Percentiles rank a stretch among this genome's conserved stretches.
Conservation (phyloP, 805 yeast species). For the Limtongia smithiae region DNA sequence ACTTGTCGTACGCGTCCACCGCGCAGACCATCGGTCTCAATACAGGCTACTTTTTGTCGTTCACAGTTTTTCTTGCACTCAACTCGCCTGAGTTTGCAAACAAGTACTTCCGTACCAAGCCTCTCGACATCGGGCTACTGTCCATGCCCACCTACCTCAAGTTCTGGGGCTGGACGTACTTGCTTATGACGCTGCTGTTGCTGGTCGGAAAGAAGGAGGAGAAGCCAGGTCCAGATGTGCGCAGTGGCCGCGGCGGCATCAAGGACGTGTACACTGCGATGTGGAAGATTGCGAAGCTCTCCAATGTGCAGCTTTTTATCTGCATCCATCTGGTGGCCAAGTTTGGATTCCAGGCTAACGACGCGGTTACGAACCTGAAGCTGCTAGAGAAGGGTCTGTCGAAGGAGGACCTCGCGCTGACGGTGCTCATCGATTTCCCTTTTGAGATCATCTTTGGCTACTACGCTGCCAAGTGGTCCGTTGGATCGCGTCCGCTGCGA, state of each 20-base stretch:
- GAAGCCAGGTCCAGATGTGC: slow-evolving; percentile 44
- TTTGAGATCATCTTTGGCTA: slow-evolving; percentile 93
- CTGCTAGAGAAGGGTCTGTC: slow-evolving; percentile 86
- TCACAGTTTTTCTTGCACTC: slow-evolving; percentile 85
- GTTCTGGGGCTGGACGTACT: slow-evolving; percentile 72
- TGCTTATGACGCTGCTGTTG: slow-evolving; percentile 62
- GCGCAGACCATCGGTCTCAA: slow-evolving; percentile 96
- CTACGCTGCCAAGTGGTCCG: slow-evolving; percentile 92
- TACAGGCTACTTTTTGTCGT: slow-evolving; percentile 85
- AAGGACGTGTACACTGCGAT: slow-evolving; percentile 37
- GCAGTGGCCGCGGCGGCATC: slow-evolving; percentile 34
- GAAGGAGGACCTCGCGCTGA: slow-evolving; percentile 88
- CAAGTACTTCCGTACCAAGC: slow-evolving; percentile 64
- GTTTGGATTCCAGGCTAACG: slow-evolving; percentile 92
- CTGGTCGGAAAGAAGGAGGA: slow-evolving; percentile 66
- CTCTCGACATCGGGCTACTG: slow-evolving; percentile 62
- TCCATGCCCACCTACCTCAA: slow-evolving; percentile 70
- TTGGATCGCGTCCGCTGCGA: slow-evolving; percentile 59
- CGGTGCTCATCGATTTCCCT: slow-evolving; percentile 92
- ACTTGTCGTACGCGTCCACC: slow-evolving; percentile 88
- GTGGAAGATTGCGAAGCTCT: slow-evolving; percentile 44
- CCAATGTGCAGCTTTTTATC: slow-evolving; percentile 70
- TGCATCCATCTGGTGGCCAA: slow-evolving; percentile 74
- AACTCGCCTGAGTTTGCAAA: slow-evolving; percentile 92
- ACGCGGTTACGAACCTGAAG: slow-evolving; percentile 90